phyloP scores from a whole-genome alignment of 1,284 basidiomycete genomes.

The Rhodotorula sp. region DNA sequence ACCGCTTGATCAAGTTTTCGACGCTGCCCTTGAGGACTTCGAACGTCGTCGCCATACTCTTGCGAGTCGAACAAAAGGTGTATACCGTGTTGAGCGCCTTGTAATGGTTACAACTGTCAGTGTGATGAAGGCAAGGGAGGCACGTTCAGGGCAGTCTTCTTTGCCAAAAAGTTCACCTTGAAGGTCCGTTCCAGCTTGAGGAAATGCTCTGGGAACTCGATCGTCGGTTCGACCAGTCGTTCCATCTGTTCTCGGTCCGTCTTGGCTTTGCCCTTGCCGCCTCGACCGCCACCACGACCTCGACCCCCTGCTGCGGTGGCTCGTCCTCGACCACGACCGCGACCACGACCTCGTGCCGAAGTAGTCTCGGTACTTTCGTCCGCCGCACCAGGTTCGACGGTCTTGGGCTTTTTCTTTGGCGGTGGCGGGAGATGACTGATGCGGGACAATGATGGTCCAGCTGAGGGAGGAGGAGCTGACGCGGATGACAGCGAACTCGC shows the following conservation, averaged over 20 bases:
- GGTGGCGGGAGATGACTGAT: slow-evolving; percentile 23
- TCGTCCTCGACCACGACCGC: background rate
- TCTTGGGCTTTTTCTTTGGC: slow-evolving; percentile 25
- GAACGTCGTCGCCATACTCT: slow-evolving; percentile 78
- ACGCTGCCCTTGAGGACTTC: slow-evolving; percentile 72
- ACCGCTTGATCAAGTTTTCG: slow-evolving; percentile 73
- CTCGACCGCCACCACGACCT: background rate
- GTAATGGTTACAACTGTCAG: background rate
- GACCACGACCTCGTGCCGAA: background rate
- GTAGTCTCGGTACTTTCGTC: background rate
- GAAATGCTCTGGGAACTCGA: slow-evolving; percentile 51
- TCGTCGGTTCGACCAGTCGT: slow-evolving; percentile 28
- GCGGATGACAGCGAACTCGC: background rate
- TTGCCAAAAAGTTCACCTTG: slow-evolving; percentile 38
- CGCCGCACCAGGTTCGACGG: background rate
- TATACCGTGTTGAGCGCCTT: slow-evolving; percentile 87
- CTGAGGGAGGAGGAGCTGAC: background rate
- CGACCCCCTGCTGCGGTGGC: background rate
- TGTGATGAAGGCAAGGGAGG: background rate
- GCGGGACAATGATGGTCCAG: background rate
- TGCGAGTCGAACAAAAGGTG: slow-evolving; percentile 79
- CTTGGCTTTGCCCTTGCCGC: background rate
- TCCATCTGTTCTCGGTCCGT: slow-evolving; percentile 31
- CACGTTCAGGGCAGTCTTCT: too few species aligned
- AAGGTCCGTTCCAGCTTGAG: slow-evolving; percentile 51